Evolutionary conservation across 140 eudicot species (phyloP), one percentile per base, ranked within the genome.

Genomic region (Oenanthe javanica): DNA sequence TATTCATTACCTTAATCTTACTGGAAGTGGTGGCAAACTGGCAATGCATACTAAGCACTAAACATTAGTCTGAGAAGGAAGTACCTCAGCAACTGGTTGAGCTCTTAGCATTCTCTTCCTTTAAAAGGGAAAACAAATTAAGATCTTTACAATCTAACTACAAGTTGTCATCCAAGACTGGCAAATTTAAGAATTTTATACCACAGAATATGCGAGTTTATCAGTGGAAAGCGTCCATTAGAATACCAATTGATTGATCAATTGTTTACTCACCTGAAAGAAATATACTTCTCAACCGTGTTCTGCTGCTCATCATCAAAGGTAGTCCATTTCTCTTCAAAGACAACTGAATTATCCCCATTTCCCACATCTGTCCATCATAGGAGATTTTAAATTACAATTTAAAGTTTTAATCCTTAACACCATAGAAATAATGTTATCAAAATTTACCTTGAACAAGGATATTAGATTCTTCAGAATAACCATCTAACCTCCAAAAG

Each of bases 401-500:
- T 67, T 50, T 31, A 11, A 75, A 69, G 5, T 54, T n/a, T 69
- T 52, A 59, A 67, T 12, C 31, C 54, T 31, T 3, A 43, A 42
- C 16, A 21, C 73, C 31, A 21, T 61, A 6, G 40, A 70, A 50
- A 15, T 47, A 14, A 11, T 63, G 73, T 81, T 1, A 78, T 9
- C 6, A 75, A 36, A 31, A 15, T 83, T 79, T 83, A 91, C 98
- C 92, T 92, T 92, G 98, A 81, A 76, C 84, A 52, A 94, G 84
- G 45, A 94, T 67, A 42, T 83, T 81, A 46, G 89, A 78, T 64
- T 64, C 79, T 19, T 88, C 83, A 51, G 83, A 74, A 77, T 83
- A 86, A 40, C 94, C 80, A 69, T 86, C 86, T 59, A 94, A 59
- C 86, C 87, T 90, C 98, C 98, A 94, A 76, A 84, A 91, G 5